Evolutionary conservation across 2,329 filamentous ascomycete genomes (phyloP).

Genomic region (Elsinoe batatas): DNA sequence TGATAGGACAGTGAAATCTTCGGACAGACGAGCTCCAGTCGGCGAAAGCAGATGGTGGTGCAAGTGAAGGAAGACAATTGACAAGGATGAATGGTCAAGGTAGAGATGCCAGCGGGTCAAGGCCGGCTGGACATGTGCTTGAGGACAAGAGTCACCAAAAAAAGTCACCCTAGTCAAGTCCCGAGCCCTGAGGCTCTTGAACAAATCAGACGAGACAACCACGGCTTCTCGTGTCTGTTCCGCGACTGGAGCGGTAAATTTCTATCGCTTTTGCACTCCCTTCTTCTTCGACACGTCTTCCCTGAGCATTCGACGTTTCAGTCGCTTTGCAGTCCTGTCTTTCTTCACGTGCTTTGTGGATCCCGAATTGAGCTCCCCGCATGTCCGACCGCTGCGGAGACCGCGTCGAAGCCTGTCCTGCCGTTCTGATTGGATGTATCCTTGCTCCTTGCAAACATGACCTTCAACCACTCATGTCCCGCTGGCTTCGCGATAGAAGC

Average conservation of each 20-base stretch:
- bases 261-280: too few species aligned
- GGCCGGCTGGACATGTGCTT: neutral
- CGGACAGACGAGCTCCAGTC: neutral
- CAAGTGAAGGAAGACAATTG: neutral
- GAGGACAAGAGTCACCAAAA: slow-evolving; percentile 7
- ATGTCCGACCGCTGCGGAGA: neutral
- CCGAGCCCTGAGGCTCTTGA: neutral
- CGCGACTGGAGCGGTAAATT: neutral
- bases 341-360: neutral
- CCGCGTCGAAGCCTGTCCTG: neutral
- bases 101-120: neutral
- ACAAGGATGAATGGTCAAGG: neutral
- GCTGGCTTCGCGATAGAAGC: slow-evolving; percentile 77
- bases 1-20: neutral
- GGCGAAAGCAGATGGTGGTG: neutral
- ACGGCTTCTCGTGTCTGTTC: neutral
- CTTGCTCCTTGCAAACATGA: slow-evolving; percentile 3
- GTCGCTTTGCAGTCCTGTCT: neutral
- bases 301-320: neutral
- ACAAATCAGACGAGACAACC: too few species aligned
- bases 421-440: neutral
- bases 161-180: neutral
- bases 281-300: neutral
- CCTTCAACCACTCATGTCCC: slow-evolving; percentile 40
- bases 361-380: neutral